Conservation (phyloP, 257 asterid genomes). For the Fraxinus pennsylvanica region DNA sequence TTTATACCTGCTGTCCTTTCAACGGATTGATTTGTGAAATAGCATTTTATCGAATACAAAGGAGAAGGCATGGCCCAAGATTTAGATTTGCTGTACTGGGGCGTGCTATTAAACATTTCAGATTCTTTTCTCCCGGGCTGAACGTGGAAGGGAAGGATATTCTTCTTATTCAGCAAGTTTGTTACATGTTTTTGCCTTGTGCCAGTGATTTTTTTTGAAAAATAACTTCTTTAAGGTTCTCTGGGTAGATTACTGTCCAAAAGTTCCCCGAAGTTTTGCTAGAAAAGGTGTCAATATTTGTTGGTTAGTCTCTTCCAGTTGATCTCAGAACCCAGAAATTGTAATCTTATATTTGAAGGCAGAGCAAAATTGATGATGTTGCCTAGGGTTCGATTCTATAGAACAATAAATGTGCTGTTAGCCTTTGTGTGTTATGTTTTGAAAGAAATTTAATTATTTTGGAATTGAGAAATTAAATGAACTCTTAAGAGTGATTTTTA, state of each 20-base stretch:
- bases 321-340: constrained; percentile 13
- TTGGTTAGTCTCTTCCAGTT: not conserved
- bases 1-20: not conserved
- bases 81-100: not conserved
- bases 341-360: constrained; percentile 23
- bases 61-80: not conserved
- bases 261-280: constrained; percentile 31
- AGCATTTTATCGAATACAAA: not conserved
- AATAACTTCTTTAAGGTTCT: not conserved
- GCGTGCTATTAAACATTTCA: not conserved
- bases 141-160: not conserved
- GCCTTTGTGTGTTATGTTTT: not conserved
- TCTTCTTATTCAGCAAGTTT: not conserved
- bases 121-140: not conserved
- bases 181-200: not conserved
- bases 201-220: not conserved
- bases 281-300: constrained; percentile 25
- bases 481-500: not conserved
- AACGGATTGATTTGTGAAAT: not conserved
- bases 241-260: not conserved
- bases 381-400: not conserved
- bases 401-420: not conserved
- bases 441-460: not conserved
- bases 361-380: not conserved
- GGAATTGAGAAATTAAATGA: not conserved